Conservation (phyloP, 306 rosid species). For the Citrullus colocynthis region DNA sequence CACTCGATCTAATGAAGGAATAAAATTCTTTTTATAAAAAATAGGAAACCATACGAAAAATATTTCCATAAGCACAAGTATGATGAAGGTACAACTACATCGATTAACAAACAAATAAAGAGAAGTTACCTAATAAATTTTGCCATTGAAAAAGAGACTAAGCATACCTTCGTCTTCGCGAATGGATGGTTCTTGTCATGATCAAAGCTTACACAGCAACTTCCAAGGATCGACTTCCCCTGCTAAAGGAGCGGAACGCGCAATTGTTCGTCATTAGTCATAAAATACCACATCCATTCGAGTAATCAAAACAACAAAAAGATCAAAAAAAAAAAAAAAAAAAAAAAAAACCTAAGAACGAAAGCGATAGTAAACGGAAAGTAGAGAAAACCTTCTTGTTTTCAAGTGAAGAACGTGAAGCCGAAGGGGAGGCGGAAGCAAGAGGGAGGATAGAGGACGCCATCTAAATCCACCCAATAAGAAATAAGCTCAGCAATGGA, state of each 20-base stretch:
- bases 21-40: not conserved
- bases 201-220: constrained; percentile 26
- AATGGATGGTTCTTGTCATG: constrained; percentile 22
- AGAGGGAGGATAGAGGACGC: constrained; percentile 50
- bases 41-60: too few species aligned
- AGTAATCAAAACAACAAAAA: not conserved
- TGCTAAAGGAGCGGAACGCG: constrained; percentile 10
- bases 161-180: constrained; percentile 28
- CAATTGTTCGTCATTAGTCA: not conserved
- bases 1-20: constrained; percentile 2
- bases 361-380: not conserved
- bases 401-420: constrained; percentile 30
- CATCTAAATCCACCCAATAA: constrained; percentile 16
- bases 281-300: not conserved
- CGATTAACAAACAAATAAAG: not conserved
- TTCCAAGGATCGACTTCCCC: constrained; percentile 41
- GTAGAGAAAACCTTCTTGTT: constrained; percentile 31
- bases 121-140: not conserved
- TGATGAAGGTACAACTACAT: not conserved
- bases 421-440: constrained; percentile 32
- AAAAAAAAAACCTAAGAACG: not conserved
- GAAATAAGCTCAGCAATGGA: not conserved
- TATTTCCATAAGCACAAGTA: too few species aligned
- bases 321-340: not conserved
- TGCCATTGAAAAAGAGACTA: not conserved